Evolutionary conservation across 257 asterid species (phyloP).

Genomic region (Knoxia roxburghii): DNA sequence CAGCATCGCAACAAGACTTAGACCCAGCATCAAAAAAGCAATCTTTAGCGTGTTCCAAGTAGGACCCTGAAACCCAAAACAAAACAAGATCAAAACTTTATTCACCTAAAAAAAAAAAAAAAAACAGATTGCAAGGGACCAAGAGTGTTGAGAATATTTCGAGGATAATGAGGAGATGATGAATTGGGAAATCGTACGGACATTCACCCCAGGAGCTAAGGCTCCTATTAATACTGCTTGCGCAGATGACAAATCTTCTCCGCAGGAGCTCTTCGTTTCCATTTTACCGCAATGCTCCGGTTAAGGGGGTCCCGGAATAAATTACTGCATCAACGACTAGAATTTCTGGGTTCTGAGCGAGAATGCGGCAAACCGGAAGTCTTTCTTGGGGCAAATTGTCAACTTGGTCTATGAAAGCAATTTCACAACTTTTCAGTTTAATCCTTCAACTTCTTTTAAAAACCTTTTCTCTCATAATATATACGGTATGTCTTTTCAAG

Average conservation of each 20-base stretch:
- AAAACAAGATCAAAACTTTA: conserved; percentile 16
- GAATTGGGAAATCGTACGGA: conserved; percentile 23
- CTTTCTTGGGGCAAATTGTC: neutral
- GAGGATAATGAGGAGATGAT: neutral
- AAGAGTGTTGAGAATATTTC: no score
- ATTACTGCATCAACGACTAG: neutral
- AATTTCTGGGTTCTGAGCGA: neutral
- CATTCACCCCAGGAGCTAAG: conserved; percentile 89
- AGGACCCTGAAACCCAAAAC: conserved; percentile 44
- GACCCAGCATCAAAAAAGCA: conserved; percentile 71
- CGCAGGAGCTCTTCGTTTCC: conserved; percentile 36
- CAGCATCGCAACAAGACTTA: conserved; percentile 72
- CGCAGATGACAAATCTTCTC: conserved; percentile 43
- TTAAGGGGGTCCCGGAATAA: neutral
- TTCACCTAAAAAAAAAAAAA: neutral
- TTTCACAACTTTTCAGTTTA: neutral
- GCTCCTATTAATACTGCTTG: conserved; percentile 76
- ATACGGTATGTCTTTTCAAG: no score
- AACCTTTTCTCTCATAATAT: no score
- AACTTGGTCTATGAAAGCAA: neutral
- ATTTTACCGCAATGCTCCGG: conserved; percentile 16
- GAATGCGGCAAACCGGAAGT: neutral
- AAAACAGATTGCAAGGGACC: neutral
- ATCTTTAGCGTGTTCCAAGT: conserved; percentile 83
- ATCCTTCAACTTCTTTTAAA: neutral